Base-by-base conservation (phyloP, 1,284 basidiomycete genomes). In the Sporisorium graminicola region DNA sequence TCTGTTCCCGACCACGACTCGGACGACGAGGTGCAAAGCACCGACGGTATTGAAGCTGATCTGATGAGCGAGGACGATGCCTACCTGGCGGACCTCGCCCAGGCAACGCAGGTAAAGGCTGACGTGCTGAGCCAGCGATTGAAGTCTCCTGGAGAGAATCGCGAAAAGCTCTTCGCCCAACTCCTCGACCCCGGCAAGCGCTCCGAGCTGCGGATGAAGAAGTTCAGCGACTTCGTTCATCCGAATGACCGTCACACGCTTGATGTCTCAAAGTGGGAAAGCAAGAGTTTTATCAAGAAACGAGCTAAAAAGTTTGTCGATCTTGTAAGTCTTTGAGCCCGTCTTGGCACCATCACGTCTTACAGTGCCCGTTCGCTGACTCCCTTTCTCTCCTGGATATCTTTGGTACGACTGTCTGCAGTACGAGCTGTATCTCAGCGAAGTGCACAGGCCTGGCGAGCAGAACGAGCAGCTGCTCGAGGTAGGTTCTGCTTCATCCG, bases 151-250 rank as follows among this genome's bases (percentile, higher is more conserved):
- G 53, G 53, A 1, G 40, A 42, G 5, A 55, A 55, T 18, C 24
- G 26, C 12, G 40, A 27, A 22, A 55, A 55, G 26, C 8, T 63
- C 16, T 20, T 46, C 8, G 27, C 20, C 1, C 20, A 33, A 31
- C 63, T 59, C 2, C 57, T 59, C 6, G 54, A 68, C 20, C 27
- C 53, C 0, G 37, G 42, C 14, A 58, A 46, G 13, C 71, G 71
- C 9, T 47, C 52, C 1, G 65, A 65, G 10, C 20, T 74, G 7
- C 61, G 40, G 5, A n/a, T 29, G 18, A 64, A 50, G 53, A 29
- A 61, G 33, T 74, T 52, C 26, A 0, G 6, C 18, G 71, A 74
- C 0, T 74, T 68, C 26, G 27, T 74, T 1, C 56, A 22, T 16
- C 49, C 27, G 0, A 10, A 24, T 2, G 29, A 47, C 22, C 71